Evolutionary conservation across 23 red algal genomes (phyloP).

Genomic region (Gracilaria domingensis): DNA sequence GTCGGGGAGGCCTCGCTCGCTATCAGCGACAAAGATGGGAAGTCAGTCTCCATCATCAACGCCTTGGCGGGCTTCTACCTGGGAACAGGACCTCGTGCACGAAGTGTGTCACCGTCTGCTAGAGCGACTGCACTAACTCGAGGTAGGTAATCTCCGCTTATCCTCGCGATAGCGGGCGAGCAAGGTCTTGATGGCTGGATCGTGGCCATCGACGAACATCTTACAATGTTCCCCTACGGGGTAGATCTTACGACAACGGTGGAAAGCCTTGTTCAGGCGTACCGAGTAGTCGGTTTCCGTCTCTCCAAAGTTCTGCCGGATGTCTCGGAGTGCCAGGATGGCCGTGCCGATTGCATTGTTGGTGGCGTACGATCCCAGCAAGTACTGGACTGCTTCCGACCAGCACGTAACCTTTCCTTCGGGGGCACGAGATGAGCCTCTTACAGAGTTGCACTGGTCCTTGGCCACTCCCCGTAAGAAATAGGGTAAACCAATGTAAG

Average conservation of each 20-base stretch:
- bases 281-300: too few relatives aligned
- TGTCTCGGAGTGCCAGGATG: neutral
- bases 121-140: too few relatives aligned
- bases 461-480: constrained; percentile 4
- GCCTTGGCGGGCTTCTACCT: neutral
- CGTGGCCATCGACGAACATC: too few relatives aligned
- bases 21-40: neutral
- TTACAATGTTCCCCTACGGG: too few relatives aligned
- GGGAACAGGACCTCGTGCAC: neutral
- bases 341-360: neutral
- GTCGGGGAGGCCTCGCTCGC: neutral
- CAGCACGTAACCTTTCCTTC: neutral
- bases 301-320: too few relatives aligned
- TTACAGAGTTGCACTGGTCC: neutral
- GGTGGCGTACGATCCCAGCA: neutral
- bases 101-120: too few relatives aligned
- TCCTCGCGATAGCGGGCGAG: neutral
- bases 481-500: neutral
- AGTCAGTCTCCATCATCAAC: neutral
- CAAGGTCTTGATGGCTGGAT: neutral
- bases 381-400: neutral
- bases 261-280: too few relatives aligned
- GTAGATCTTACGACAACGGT: too few relatives aligned
- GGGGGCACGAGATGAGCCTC: neutral
- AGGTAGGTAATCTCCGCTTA: too few relatives aligned